Evolutionary conservation across 352 stramenopile genomes (phyloP).

Genomic region (Thraustochytrium sp.): DNA sequence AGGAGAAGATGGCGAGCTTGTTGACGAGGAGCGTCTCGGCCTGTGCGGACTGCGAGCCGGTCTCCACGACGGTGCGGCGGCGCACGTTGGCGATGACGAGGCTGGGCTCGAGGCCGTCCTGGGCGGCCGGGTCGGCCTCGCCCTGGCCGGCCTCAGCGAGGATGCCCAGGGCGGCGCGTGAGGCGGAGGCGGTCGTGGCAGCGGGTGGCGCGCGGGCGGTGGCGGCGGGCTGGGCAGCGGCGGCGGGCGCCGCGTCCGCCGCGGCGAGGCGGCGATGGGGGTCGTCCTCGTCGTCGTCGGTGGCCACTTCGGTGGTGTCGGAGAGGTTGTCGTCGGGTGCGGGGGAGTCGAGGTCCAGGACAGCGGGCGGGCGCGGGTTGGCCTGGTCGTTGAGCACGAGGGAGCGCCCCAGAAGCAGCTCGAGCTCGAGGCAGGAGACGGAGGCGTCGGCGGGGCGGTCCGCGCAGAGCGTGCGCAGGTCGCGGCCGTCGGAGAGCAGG

Average conservation of each 20-base stretch:
- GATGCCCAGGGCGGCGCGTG: too few species aligned
- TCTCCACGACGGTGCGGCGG: background rate
- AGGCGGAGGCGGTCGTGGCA: too few species aligned
- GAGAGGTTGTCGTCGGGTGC: background rate
- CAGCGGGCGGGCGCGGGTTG: background rate
- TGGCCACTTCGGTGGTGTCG: background rate
- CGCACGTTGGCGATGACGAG: background rate
- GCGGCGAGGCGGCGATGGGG: too few species aligned
- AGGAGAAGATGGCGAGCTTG: constrained; percentile 16
- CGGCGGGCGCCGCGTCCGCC: too few species aligned
- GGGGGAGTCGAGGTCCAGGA: background rate
- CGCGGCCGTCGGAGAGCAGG: background rate
- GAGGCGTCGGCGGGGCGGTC: background rate
- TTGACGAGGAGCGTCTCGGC: background rate
- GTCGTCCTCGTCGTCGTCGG: background rate
- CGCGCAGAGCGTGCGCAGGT: background rate
- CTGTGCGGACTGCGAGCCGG: background rate
- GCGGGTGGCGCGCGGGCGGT: too few species aligned
- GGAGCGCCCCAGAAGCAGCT: background rate
- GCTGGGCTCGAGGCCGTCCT: too few species aligned
- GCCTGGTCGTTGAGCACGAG: constrained; percentile 10
- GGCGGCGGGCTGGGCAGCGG: too few species aligned
- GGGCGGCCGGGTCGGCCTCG: too few species aligned
- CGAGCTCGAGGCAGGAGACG: constrained; percentile 1
- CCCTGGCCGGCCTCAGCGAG: too few species aligned